Evolutionary conservation across 2,329 filamentous ascomycete species (phyloP), one percentile per base, ranked within the genome.

Genomic region (Plenodomus biglobosus): DNA sequence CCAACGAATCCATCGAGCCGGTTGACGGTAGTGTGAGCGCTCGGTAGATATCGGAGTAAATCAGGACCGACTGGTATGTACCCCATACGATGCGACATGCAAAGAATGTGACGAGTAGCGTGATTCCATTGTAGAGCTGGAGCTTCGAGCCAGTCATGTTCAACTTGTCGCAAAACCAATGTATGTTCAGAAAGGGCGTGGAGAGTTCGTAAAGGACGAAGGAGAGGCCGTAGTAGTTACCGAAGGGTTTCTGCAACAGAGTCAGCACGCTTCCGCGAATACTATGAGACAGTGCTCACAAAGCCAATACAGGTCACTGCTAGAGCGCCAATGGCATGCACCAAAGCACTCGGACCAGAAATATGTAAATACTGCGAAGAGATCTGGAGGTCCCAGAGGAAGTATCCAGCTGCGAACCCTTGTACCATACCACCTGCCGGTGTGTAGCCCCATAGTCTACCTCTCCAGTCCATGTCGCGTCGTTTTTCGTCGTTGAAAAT

Each of bases 101-200:
- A 71, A 92, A 91, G 73, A 92, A 92, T 20, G 81, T 87, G 51
- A 77, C 72, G 39, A 92, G 81, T 2, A 94, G 81, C 43, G 82
- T 70, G 50, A 90, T 78, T 55, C 89, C 89, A 61, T 94, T 92
- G 73, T 88, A 86, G 15, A 92, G 79, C 73, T 94, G 90, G 17
- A 83, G 74, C 48, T 77, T 78, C 16, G 86, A 85, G 20, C 90
- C 90, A 1, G 89, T 94, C 77, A 90, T 83, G 60, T 83, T 80
- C 38, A 92, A 75, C 76, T 94, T 94, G 75, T 94, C 89, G 73
- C 87, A 88, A 76, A 94, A 92, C 89, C 90, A 94, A 76, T 94
- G 90, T 64, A 92, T 80, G 68, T 94, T 94, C 51, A 94, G 79
- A 71, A 94, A 92, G 2, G 89, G 88, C 1, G 86, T 88, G 11